Conservation (phyloP, 108 stramenopile species). For the Nitzschia sp. region DNA sequence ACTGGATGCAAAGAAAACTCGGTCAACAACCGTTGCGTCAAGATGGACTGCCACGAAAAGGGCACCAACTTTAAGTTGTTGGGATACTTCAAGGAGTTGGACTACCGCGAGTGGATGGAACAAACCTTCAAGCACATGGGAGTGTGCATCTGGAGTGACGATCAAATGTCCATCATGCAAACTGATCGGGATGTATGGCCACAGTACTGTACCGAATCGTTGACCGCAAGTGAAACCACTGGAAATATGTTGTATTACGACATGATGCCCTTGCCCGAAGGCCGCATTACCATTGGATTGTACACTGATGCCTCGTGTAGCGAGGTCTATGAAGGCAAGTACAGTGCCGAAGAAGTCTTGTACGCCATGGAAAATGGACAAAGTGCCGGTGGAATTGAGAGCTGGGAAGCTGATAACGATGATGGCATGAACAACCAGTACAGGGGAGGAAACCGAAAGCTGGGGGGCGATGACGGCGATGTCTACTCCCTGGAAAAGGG, state of each 20-base stretch:
- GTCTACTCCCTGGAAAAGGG: no score
- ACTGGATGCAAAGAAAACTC: slow-evolving; percentile 36
- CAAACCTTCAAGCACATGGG: slow-evolving; percentile 78
- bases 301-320: slow-evolving; percentile 54
- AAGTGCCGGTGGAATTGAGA: no score
- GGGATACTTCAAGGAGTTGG: slow-evolving; percentile 62
- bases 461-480: no score
- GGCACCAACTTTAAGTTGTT: slow-evolving; percentile 47
- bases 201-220: slow-evolving; percentile 30
- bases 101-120: slow-evolving; percentile 62
- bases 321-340: slow-evolving; percentile 29
- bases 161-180: slow-evolving; percentile 46
- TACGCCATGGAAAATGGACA: no score
- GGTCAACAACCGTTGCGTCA: slow-evolving; percentile 43
- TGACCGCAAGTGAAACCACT: not conserved
- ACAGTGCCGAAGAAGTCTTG: slow-evolving; percentile 34
- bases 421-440: no score
- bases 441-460: no score
- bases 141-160: slow-evolving; percentile 55
- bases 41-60: slow-evolving; percentile 72
- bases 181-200: slow-evolving; percentile 39
- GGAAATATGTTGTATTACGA: slow-evolving; percentile 43
- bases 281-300: slow-evolving; percentile 42
- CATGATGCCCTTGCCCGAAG: slow-evolving; percentile 47
- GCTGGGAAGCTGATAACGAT: no score